A percentile compares a stretch with the other conserved stretches of the same genome.
phyloP scores from a whole-genome alignment of 1,139 yeast species.

The Torulaspora globosa region DNA sequence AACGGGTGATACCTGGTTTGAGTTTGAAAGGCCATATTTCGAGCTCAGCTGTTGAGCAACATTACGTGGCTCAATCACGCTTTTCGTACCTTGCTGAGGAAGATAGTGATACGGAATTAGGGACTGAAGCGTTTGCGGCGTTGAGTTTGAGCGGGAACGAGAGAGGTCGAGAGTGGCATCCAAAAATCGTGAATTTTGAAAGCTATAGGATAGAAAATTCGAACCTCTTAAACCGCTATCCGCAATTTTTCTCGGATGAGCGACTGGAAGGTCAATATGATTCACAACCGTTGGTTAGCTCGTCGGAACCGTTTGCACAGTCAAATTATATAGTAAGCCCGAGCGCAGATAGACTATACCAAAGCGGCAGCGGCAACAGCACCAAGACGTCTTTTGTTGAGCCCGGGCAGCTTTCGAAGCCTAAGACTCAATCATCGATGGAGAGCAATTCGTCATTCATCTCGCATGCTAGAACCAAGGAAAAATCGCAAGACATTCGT shows the following conservation, averaged over 20 bases:
- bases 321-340: not conserved
- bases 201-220: constrained; percentile 21
- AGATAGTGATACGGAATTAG: constrained; percentile 19
- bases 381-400: constrained; percentile 14
- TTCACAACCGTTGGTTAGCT: not conserved
- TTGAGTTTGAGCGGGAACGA: not conserved
- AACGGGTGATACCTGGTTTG: constrained; percentile 12
- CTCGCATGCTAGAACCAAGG: constrained; percentile 1
- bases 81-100: constrained; percentile 36
- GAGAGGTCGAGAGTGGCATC: not conserved
- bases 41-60: constrained; percentile 30
- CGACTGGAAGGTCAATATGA: not conserved
- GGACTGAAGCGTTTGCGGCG: not conserved
- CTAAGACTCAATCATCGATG: constrained; percentile 20
- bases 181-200: constrained; percentile 22
- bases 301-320: constrained; percentile 1
- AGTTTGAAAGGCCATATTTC: constrained; percentile 21
- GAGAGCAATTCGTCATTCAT: constrained; percentile 18
- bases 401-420: constrained; percentile 15
- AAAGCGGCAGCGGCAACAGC: constrained; percentile 10
- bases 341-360: constrained; percentile 5
- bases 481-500: constrained; percentile 2
- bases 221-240: constrained; percentile 6
- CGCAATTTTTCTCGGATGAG: not conserved
- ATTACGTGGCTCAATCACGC: constrained; percentile 28